Evolutionary conservation across 768 basidiomycete species (phyloP), one percentile per base, ranked within the genome.

Genomic region (Tephrocybe sp.): DNA sequence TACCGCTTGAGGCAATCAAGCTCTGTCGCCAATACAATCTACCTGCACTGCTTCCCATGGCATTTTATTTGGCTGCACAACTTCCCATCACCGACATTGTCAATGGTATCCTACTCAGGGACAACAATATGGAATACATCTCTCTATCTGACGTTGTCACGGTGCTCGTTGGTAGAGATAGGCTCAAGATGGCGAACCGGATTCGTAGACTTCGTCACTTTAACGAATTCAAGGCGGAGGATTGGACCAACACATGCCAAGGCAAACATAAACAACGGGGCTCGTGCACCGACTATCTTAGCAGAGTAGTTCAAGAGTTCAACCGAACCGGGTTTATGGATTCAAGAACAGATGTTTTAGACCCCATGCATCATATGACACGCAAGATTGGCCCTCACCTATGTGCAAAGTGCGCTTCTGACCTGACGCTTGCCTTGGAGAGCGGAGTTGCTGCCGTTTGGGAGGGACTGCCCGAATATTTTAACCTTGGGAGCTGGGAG

Each of bases 51-150:
- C 28, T 57, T 11, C 64, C 60, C 7, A 54, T 59, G 51, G 59
- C 59, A 25, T 61, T 55, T 35, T 63, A 65, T 50, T 52, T 55
- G 30, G 60, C 60, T 5, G 57, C 62, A 11, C 61, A 63, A 38
- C 52, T 62, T 3, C 31, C 58, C 13, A 42, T 54, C 8, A 36
- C 54, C 6, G 54, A 60, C 42, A 56, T 66, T 19, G 24, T 55
- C 12, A 34, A 52, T 25, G 62, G 60, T 22, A 53, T 58, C 22
- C 21, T 44, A 19, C 44, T 44, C 30, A 44, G 32, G 9, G 53
- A 62, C 30, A 51, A 55, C 19, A 36, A 39, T 2, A n/a, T 38
- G 18, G 42, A 52, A 24, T 34, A 41, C 12, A 36, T 58, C 9
- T 18, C 32, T 21, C 4, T 25, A 13, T 3, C 45, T 11, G 60